A percentile compares a stretch with the other conserved stretches of the same genome.
Evolutionary conservation across 345 rosid genomes (phyloP).

Genomic region (Geranium brycei): DNA sequence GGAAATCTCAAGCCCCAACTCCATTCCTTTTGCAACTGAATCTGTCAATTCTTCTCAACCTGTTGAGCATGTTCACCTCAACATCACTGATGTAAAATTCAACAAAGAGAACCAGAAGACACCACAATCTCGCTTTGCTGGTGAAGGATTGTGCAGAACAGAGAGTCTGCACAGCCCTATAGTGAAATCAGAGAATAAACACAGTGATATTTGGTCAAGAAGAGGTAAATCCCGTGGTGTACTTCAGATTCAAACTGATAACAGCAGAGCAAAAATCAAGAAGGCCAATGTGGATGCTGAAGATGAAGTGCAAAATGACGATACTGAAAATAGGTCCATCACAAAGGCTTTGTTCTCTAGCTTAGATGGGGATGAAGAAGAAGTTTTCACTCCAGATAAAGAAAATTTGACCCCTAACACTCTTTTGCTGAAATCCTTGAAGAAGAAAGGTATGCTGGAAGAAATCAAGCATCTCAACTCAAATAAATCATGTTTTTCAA

Average conservation of each 20-base stretch:
- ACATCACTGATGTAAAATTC: conserved; percentile 8
- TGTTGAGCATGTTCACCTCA: conserved; percentile 5
- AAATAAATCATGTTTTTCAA: conserved; percentile 22
- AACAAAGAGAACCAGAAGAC: conserved; percentile 28
- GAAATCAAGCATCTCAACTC: conserved; percentile 22
- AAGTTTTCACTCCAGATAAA: conserved; percentile 55
- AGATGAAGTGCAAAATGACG: conserved; percentile 18
- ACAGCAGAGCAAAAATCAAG: conserved; percentile 24
- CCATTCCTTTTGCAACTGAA: conserved; percentile 6
- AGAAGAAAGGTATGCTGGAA: conserved; percentile 30
- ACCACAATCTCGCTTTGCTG: conserved; percentile 14
- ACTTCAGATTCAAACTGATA: conserved; percentile 47
- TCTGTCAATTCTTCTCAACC: conserved; percentile 10
- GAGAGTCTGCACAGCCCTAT: conserved; percentile 25
- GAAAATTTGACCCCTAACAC: conserved; percentile 68
- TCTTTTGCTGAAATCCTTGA: conserved; percentile 32
- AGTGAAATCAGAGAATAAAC: conserved; percentile 19
- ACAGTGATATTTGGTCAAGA: conserved; percentile 59
- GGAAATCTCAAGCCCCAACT: background rate
- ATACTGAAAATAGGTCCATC: conserved; percentile 16
- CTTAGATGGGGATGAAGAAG: conserved; percentile 40
- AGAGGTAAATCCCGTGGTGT: conserved; percentile 53
- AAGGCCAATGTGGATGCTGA: conserved; percentile 15
- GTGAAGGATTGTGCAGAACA: conserved; percentile 15
- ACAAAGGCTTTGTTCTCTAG: conserved; percentile 8